phyloP scores from a whole-genome alignment of 2,329 filamentous ascomycete genomes.

The Aspergillus fischeri region DNA sequence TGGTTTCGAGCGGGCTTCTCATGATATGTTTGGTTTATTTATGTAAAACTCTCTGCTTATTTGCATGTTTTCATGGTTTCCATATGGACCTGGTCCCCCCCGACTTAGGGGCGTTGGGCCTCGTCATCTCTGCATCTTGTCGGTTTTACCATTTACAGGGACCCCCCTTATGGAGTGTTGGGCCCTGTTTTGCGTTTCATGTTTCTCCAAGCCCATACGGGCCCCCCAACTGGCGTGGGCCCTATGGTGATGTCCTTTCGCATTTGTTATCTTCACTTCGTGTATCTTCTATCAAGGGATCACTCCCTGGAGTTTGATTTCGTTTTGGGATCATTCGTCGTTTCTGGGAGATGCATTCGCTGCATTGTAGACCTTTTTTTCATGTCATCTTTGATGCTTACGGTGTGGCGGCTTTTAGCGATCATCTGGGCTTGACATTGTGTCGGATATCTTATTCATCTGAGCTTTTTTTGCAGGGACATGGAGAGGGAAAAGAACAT shows the following conservation, averaged over 20 bases:
- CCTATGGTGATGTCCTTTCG: neutral
- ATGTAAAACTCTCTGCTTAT: slow-evolving; percentile 15
- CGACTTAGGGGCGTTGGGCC: slow-evolving; percentile 1
- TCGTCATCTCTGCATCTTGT: slow-evolving; percentile 1
- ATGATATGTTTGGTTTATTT: slow-evolving; percentile 19
- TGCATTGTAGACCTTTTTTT: slow-evolving; percentile 2
- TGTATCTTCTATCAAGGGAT: slow-evolving; percentile 26
- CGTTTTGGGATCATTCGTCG: slow-evolving; percentile 16
- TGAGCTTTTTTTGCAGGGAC: slow-evolving; percentile 11
- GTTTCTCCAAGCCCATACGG: slow-evolving; percentile 2
- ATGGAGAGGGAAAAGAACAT: neutral
- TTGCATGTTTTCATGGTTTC: slow-evolving; percentile 4
- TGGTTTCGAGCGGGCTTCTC: slow-evolving; percentile 6
- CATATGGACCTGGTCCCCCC: slow-evolving; percentile 9
- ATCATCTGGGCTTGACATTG: slow-evolving; percentile 1
- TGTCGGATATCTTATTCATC: slow-evolving; percentile 7
- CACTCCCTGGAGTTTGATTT: slow-evolving; percentile 16
- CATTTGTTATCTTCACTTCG: slow-evolving; percentile 15
- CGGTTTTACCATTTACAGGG: slow-evolving; percentile 3
- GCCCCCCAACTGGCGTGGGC: neutral
- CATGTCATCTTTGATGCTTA: neutral
- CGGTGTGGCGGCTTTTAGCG: neutral
- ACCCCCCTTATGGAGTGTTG: neutral
- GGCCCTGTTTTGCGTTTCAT: neutral
- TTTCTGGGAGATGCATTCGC: slow-evolving; percentile 3